Evolutionary conservation across 2,329 filamentous ascomycete genomes (phyloP), one percentile per base, ranked within the genome.

Genomic region (Colletotrichum phormii): DNA sequence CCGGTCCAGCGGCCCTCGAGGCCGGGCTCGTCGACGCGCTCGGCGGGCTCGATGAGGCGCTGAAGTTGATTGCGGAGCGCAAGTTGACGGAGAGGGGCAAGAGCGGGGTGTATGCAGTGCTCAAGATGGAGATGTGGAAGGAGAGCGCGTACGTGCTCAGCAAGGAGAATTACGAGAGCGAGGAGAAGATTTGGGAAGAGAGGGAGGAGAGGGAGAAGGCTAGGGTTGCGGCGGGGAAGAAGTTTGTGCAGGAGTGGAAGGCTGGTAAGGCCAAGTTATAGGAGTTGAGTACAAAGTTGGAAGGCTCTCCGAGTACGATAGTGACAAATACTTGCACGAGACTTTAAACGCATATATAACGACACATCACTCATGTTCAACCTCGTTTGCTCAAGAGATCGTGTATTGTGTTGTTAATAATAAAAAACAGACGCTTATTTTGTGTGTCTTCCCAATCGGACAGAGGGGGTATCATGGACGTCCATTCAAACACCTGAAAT

Each of bases 81-180:
- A 87, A 87, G 62, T 81, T 97, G 72, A 82, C 87, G 6, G 84
- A 86, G 33, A 94, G 93, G 85, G 88, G 87, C 0, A 87, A 88
- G 75, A 89, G 88, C 42, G 90, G 90, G 12, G 89, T 93, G 31
- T 96, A 95, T 80, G 91, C 92, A 3, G 79, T 87, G 67, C 83
- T 97, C 79, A 96, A 95, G 86, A 84, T 87, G 74, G 94, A 95
- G 83, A 92, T 96, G 90, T 95, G 92, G 81, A 86, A 89, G 26
- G 90, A 93, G 79, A 88, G 89, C 7, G 79, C 95, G 42, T 87
- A 81, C 18, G 84, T 90, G 76, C 80, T 95, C 75, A 88, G 88
- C 69, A 84, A 83, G 3, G 85, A 88, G 68, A 83, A 82, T 33
- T 83, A 86, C 76, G 89, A 86, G 35, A 80, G 78, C 42, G 85